phyloP scores from a whole-genome alignment of 805 yeast genomes.

The Myxozyma vanderwaltii region DNA sequence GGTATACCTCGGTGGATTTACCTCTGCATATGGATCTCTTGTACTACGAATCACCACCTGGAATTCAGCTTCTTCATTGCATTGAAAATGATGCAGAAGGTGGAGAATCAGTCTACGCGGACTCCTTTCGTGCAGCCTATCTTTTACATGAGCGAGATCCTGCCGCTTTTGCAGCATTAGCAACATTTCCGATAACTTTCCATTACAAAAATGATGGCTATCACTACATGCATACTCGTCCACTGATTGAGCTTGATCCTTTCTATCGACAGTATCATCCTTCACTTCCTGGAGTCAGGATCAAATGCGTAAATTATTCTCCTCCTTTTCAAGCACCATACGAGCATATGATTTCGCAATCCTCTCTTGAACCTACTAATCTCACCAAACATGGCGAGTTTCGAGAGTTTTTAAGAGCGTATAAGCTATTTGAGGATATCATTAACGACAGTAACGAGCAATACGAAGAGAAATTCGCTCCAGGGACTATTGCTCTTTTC shows the following conservation, averaged over 20 bases:
- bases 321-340: constrained; percentile 85
- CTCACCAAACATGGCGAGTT: constrained; percentile 42
- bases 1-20: constrained; percentile 59
- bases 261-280: constrained; percentile 32
- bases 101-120: constrained; percentile 71
- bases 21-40: constrained; percentile 78
- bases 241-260: constrained; percentile 61
- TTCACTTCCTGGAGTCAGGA: constrained; percentile 39
- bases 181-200: constrained; percentile 64
- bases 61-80: constrained; percentile 68
- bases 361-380: constrained; percentile 44
- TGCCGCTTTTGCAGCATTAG: constrained; percentile 62
- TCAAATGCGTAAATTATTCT: constrained; percentile 68
- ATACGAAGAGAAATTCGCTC: constrained; percentile 55
- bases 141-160: constrained; percentile 59
- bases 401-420: constrained; percentile 50
- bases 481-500: constrained; percentile 65
- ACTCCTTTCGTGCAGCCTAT: constrained; percentile 66
- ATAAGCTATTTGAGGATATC: constrained; percentile 61
- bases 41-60: constrained; percentile 81
- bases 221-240: constrained; percentile 62
- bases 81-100: constrained; percentile 52
- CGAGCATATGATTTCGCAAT: constrained; percentile 43
- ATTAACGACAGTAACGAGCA: constrained; percentile 58
- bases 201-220: constrained; percentile 66